These are phyloP conservation scores for Corchorus capsularis DNA, from an alignment of 345 rosid species.

Conservation along the genomic window DNA sequence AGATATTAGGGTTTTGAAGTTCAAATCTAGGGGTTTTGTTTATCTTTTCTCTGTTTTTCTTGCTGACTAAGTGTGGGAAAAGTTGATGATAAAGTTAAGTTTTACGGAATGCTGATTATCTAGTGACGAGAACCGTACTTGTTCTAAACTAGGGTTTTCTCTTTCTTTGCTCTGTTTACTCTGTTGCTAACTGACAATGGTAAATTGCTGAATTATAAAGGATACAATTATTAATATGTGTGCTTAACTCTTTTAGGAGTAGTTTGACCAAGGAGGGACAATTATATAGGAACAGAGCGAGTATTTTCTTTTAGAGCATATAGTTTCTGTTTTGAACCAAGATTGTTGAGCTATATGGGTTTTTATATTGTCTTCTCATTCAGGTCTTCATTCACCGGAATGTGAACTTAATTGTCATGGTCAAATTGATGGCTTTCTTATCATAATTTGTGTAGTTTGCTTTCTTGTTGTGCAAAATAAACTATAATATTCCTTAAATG, in stretches of 20 bases:
- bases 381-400: not conserved
- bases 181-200: slow-evolving; percentile 7
- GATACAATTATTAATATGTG: no score
- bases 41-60: not conserved
- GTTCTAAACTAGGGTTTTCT: not conserved
- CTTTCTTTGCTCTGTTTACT: not conserved
- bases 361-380: not conserved
- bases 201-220: no score
- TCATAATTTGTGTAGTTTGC: not conserved
- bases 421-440: not conserved
- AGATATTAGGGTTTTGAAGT: not conserved
- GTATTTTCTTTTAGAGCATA: not conserved
- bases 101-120: not conserved
- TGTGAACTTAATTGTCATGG: not conserved
- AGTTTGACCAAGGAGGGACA: no score
- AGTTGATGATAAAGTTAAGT: not conserved
- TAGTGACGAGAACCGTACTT: not conserved
- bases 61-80: not conserved
- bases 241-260: no score
- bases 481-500: not conserved
- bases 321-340: not conserved
- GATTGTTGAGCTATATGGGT: not conserved
- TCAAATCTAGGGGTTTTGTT: slow-evolving; percentile 12
- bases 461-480: not conserved
- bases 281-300: no score